Evolutionary conservation across 345 rosid species (phyloP).

Genomic region (Rhizophora apiculata): DNA sequence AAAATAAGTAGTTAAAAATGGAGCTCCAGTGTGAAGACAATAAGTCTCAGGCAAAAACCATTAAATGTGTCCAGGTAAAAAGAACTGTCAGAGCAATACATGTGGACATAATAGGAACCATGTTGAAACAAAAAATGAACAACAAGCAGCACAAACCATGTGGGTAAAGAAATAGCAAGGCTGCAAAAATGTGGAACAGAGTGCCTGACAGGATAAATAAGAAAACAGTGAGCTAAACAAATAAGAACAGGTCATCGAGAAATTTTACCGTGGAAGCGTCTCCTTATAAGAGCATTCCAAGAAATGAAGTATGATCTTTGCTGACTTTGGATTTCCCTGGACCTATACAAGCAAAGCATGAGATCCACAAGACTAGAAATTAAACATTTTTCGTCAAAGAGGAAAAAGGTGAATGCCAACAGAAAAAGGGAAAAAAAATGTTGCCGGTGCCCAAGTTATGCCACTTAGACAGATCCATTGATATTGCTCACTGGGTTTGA

Average conservation of each 20-base stretch:
- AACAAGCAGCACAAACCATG: no score
- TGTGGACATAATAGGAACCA: background rate
- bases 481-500: conserved; percentile 8
- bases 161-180: background rate
- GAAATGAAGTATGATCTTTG: conserved; percentile 48
- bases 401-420: background rate
- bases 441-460: background rate
- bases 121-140: background rate
- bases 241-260: conserved; percentile 19
- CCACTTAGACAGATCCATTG: background rate
- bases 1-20: no score
- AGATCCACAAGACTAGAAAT: background rate
- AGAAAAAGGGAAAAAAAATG: background rate
- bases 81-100: background rate
- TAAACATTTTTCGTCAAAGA: background rate
- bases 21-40: no score
- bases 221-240: conserved; percentile 13
- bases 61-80: no score
- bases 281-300: conserved; percentile 65
- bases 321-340: conserved; percentile 49
- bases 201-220: background rate
- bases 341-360: conserved; percentile 41
- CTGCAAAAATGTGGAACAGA: background rate
- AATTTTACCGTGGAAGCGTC: conserved; percentile 71
- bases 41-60: background rate